Percentiles rank a stretch among this genome's conserved stretches.
phyloP scores from a whole-genome alignment of 768 basidiomycete species.

The Myochromella boudieri region DNA sequence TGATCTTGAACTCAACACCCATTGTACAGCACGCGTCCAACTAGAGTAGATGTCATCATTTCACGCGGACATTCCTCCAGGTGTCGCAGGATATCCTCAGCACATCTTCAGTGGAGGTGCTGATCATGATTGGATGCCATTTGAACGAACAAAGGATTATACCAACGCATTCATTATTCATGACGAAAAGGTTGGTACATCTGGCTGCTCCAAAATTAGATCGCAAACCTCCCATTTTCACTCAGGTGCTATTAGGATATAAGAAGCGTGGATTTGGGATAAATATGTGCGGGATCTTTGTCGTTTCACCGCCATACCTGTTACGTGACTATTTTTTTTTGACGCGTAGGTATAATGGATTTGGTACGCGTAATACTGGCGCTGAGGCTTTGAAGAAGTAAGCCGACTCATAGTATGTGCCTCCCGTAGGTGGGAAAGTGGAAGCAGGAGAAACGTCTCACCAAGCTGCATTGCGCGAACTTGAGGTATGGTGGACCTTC shows the following conservation, averaged over 20 bases:
- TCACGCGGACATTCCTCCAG: no score
- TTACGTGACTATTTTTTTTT: constrained; percentile 2
- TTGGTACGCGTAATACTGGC: constrained; percentile 46
- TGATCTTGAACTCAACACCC: no score
- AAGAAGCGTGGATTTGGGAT: constrained; percentile 81
- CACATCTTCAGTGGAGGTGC: constrained; percentile 36
- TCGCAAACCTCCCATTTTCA: background rate
- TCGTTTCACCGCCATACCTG: background rate
- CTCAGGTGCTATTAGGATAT: constrained; percentile 71
- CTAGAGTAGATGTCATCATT: no score
- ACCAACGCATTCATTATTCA: constrained; percentile 73
- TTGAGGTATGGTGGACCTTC: constrained; percentile 40
- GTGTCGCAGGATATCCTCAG: constrained; percentile 33
- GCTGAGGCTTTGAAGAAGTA: background rate
- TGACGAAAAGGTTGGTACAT: constrained; percentile 40
- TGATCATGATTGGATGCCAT: constrained; percentile 47
- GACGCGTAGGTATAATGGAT: constrained; percentile 73
- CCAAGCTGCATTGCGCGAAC: constrained; percentile 77
- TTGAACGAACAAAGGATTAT: constrained; percentile 45
- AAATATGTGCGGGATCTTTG: constrained; percentile 44
- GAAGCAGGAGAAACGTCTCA: constrained; percentile 67
- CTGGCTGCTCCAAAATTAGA: background rate
- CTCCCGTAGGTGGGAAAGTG: constrained; percentile 64
- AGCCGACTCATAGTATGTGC: background rate
- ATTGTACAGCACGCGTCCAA: no score